These are phyloP conservation scores for Diplodia sapinea DNA, from an alignment of 2,329 filamentous ascomycete genomes.

Conservation along the genomic window DNA sequence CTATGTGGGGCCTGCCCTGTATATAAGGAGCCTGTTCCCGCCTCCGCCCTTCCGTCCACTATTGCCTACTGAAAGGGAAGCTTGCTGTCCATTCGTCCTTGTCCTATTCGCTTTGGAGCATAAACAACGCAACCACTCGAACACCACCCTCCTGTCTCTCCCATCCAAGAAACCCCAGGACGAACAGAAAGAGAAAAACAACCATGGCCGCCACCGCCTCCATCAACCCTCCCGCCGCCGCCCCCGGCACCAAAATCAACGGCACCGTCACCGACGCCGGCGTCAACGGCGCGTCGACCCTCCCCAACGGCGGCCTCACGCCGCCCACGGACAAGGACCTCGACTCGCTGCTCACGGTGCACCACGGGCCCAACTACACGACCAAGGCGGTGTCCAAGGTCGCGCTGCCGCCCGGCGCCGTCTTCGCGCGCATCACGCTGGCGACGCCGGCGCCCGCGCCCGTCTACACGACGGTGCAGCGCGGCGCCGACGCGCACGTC, in stretches of 20 bases:
- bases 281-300: not conserved
- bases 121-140: no score
- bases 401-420: slow-evolving; percentile 56
- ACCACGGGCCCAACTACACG: slow-evolving; percentile 48
- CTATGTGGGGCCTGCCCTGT: not conserved
- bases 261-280: slow-evolving; percentile 10
- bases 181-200: not conserved
- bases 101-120: no score
- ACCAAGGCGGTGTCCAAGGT: slow-evolving; percentile 57
- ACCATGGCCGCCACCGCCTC: slow-evolving; percentile 27
- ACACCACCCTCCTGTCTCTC: no score
- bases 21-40: not conserved
- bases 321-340: slow-evolving; percentile 40
- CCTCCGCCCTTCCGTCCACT: not conserved
- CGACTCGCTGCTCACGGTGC: slow-evolving; percentile 46
- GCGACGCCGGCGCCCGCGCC: slow-evolving; percentile 51
- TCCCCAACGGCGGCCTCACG: not conserved
- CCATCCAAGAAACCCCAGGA: not conserved
- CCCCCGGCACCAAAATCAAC: slow-evolving; percentile 15
- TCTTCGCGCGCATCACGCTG: slow-evolving; percentile 57
- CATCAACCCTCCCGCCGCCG: slow-evolving; percentile 14
- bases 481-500: slow-evolving; percentile 56
- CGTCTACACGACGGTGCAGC: slow-evolving; percentile 61
- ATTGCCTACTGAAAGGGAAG: not conserved
- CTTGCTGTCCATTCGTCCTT: not conserved